Base-by-base conservation (phyloP, 805 yeast genomes). In the Maudiozyma bulderi region DNA sequence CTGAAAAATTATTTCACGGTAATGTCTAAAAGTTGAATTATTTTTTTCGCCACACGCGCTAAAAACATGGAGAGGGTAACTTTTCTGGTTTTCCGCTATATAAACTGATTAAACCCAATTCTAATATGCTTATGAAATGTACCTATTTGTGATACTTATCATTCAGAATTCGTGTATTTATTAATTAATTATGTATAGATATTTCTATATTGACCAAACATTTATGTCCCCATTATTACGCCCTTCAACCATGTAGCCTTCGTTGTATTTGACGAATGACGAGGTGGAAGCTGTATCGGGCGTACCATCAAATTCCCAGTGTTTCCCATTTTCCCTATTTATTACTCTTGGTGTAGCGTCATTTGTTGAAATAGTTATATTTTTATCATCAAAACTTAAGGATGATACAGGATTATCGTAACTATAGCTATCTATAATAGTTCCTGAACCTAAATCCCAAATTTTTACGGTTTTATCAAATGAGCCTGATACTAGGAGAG, bases 361-460 rank as follows among this genome's bases (percentile, higher is more conserved):
- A 43, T 68, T 68, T 40, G 76, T 74, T 1, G 84, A 73, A 2
- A 74, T 68, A 1, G 79, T 81, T n/a, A 84, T 75, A 50, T 78
- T 70, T 43, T 77, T 62, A 5, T 72, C 58, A 57, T 83, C 89
- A 60, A 84, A 80, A 52, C 78, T 80, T 43, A 84, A 60, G 8
- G 78, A 68, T 1, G 73, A 63, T 30, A 84, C 76, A 3, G 83
- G 76, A 1, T 73, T 61, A 43, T 78, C 80, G 54, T 79, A 81
- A 1, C 82, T 80, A 62, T 77, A 77, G 2, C 82, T 79, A 53
- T 80, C 82, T 35, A 74, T 62, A 8, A 81, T 72, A 2, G 76
- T 69, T 13, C 90, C 89, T 0, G 80, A 80, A 52, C 90, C 69
- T 38, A 84, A 64, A 61, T 84, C 91, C 89, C 89, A 84, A 8